Evolutionary conservation across 2,329 filamentous ascomycete genomes (phyloP), one percentile per base, ranked within the genome.

Genomic region (Fusarium sp.): DNA sequence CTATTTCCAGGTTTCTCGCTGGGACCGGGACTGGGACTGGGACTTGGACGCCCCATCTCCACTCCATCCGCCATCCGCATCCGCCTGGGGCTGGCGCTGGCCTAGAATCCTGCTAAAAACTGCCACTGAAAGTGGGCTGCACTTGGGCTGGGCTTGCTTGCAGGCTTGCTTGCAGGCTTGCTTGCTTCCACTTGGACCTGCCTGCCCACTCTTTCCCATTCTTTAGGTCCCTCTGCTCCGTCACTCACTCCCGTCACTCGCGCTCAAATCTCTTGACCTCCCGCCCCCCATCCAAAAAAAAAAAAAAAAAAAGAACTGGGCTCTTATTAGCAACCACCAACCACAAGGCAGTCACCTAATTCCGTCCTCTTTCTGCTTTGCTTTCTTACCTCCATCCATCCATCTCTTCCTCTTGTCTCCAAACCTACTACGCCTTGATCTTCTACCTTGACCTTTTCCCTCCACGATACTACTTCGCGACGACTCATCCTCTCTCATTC

Each of bases 71-170:
- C 37, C 31, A 34, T 34, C 31, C 31, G 11, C 42, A 45, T 47
- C 22, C 22, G 66, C 72, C 72, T 75, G 72, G 72, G 42, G 69
- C 72, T 75, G 47, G 72, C 72, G 72, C 71, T 74, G 72, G 72
- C 72, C 69, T 73, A 73, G 72, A 74, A 74, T 74, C 72, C 72
- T 74, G 72, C 72, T 74, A 64, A 75, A 72, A 70, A 72, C 72
- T 74, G 69, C 72, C 72, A 74, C 57, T 72, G 59, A 64, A 75
- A 74, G 72, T 74, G 72, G 72, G 69, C 67, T 76, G 42, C 14
- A 24, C 42, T 47, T 47, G 42, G 42, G 20, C 42, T 45, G 38
- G 38, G 6, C 38, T 42, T 34, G n/a, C n/a, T n/a, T n/a, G n/a
- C n/a, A n/a, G n/a, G n/a, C n/a, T n/a, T n/a, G 31, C 31, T 34